These are phyloP conservation scores for Pistacia vera DNA, from an alignment of 345 rosid species.

Conservation along the genomic window DNA sequence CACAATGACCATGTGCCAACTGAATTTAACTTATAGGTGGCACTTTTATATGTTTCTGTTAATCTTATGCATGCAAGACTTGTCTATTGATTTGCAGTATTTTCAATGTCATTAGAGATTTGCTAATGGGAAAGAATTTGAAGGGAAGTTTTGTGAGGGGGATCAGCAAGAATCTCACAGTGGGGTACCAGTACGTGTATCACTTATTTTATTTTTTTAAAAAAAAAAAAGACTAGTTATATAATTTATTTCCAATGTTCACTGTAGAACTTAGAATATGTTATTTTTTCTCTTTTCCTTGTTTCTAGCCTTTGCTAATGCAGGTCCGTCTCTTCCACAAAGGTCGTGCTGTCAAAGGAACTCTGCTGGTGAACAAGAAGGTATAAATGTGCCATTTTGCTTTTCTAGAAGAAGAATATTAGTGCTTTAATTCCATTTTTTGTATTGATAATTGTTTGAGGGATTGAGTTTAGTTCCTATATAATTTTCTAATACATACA, in stretches of 20 bases:
- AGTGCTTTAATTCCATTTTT: not conserved
- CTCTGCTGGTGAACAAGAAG: slow-evolving; percentile 68
- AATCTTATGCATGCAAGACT: slow-evolving; percentile 6
- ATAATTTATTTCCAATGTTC: not conserved
- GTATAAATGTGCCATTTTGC: slow-evolving; percentile 31
- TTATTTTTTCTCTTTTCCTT: slow-evolving; percentile 16
- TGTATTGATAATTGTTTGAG: not conserved
- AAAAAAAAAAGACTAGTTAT: not conserved
- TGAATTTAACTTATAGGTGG: not conserved
- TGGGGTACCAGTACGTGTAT: slow-evolving; percentile 41
- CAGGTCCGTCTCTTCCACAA: slow-evolving; percentile 73
- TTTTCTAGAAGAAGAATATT: not conserved
- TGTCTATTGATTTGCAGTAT: not conserved
- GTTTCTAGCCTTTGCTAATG: slow-evolving; percentile 71
- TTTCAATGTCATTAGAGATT: slow-evolving; percentile 8
- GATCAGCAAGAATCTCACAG: slow-evolving; percentile 17
- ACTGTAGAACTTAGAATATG: slow-evolving; percentile 3
- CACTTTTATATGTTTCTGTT: not conserved
- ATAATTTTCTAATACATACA: not conserved
- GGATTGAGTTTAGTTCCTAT: not conserved
- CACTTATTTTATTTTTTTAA: not conserved
- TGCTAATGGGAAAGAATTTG: slow-evolving; percentile 7
- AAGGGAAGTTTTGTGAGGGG: slow-evolving; percentile 21
- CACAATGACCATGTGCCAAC: no score
- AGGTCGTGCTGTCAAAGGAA: slow-evolving; percentile 81